Evolutionary conservation across 2,329 filamentous ascomycete species (phyloP), one percentile per base, ranked within the genome.

Genomic region (Botrytis tulipae): DNA sequence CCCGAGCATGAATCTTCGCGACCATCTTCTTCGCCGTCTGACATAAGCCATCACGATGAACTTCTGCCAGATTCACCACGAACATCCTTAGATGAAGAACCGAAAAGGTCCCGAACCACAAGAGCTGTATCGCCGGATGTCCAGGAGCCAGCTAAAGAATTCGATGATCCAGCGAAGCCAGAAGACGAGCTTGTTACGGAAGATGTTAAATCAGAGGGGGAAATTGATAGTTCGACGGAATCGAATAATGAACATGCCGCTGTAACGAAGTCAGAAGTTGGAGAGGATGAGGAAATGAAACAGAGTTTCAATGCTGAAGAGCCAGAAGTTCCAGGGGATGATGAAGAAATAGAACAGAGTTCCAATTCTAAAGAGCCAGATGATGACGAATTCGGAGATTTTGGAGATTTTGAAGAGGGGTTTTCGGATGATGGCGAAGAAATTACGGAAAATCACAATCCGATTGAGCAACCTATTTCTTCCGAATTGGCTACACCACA

Each of bases 351-450:
- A 40, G 32, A 72, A 16, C 69, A 71, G 35, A 44, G 54, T 14
- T 42, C n/a, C 22, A 61, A 65, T 35, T 61, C 63, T 3, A 32
- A 66, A 16, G 69, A 62, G 29, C 54, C 71, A 20, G 76, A 78
- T n/a, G 70, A 75, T 20, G 79, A 81, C 37, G 82, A 82, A 32
- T 82, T 82, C 76, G 82, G 80, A 20, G 82, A 82, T 72, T 83
- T 82, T 75, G 82, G 80, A n/a, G 82, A 83, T 72, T 83, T 82
- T 74, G 82, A 80, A 72, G 80, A 81, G 69, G 80, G 78, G 1
- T 69, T 76, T 25, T 80, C 78, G 5, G 78, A 79, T 35, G 48
- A 57, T 61, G 74, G 73, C 46, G 71, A 76, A 22, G 48, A 32
- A 48, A 54, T 76, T 40, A 73, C 74, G 14, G 77, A 76, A 51